Base-by-base conservation (phyloP, 495 filamentous ascomycete genomes). In the Annulohypoxylon stygium region DNA sequence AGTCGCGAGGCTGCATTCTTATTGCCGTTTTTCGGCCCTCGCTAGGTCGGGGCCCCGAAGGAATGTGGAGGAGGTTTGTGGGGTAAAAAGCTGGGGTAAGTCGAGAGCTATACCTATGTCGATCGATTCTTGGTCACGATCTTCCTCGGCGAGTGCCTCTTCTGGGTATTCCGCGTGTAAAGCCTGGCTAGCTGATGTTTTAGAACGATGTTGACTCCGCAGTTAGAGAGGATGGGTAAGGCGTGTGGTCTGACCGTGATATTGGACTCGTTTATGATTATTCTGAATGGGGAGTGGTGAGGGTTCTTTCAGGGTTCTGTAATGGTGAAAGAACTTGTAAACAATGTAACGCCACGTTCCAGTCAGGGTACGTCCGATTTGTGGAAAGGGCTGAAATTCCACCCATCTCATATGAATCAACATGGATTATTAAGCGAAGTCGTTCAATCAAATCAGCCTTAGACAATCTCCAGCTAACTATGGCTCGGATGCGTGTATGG, bases 11-110 rank as follows among this genome's bases (percentile, higher is more conserved):
- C 36, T 30, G 36, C 9, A n/a, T 36, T 41, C 37, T 60, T 60
- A 60, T 60, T 43, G 55, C 57, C 57, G 36, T 23, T 36, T 60
- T 60, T 60, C 57, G 36, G 57, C 36, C 57, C 57, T 60, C 14
- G 57, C 36, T 43, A 37, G 6, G 36, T 26, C 20, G 57, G 57
- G 20, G 18, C 6, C 54, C 36, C 57, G 57, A 60, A 43, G 57
- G 36, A 60, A 25, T 60, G 57, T 60, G 57, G 57, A 60, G 36
- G 57, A 43, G 37, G 54, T 25, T 60, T 60, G 57, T 60, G 57
- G 57, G 57, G 57, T 60, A 60, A 60, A 60, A 43, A 60, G 57
- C 57, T 60, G 57, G 57, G 57, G 57, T 60, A 57, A n/a, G 30
- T 41, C 11, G 53, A 26, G 53, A 33, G 18, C 34, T 58, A 58